phyloP scores from a whole-genome alignment of 164 flowering plant genomes.

The Liriodendron chinense region DNA sequence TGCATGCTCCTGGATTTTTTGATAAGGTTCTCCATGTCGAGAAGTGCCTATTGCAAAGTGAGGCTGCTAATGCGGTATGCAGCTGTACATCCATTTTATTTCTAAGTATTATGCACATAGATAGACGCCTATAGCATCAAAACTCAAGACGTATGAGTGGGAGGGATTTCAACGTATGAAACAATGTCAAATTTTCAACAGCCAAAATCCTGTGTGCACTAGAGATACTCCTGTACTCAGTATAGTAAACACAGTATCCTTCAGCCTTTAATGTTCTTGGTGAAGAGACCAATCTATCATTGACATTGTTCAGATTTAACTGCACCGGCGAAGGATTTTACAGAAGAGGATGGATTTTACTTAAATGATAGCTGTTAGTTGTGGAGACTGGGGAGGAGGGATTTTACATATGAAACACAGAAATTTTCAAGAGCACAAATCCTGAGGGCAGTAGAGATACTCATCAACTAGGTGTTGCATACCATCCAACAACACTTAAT shows the following conservation, averaged over 20 bases:
- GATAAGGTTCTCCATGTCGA: constrained; percentile 83
- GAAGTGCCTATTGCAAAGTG: constrained; percentile 89
- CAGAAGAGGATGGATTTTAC: too few relatives aligned
- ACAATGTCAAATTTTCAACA: not conserved
- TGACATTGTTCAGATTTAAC: not conserved
- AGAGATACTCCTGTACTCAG: not conserved
- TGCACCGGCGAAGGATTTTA: not conserved
- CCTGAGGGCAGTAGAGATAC: too few relatives aligned
- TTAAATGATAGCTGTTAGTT: too few relatives aligned
- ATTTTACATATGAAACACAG: too few relatives aligned
- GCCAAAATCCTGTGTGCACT: not conserved
- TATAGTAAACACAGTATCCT: not conserved
- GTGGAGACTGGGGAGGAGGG: too few relatives aligned
- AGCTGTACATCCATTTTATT: not conserved
- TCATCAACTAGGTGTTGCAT: too few relatives aligned
- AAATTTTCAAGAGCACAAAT: too few relatives aligned
- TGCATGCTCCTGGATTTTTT: constrained; percentile 96
- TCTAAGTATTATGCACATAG: not conserved
- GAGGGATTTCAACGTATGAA: not conserved
- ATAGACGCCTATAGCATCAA: not conserved
- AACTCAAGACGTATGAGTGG: not conserved
- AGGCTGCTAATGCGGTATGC: constrained; percentile 76
- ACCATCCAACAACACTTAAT: too few relatives aligned
- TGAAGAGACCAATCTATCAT: not conserved
- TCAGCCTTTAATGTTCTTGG: not conserved